A percentile compares a stretch with the other conserved stretches of the same genome.
phyloP scores from a whole-genome alignment of 352 stramenopile species.

The Phytophthora pluvialis region DNA sequence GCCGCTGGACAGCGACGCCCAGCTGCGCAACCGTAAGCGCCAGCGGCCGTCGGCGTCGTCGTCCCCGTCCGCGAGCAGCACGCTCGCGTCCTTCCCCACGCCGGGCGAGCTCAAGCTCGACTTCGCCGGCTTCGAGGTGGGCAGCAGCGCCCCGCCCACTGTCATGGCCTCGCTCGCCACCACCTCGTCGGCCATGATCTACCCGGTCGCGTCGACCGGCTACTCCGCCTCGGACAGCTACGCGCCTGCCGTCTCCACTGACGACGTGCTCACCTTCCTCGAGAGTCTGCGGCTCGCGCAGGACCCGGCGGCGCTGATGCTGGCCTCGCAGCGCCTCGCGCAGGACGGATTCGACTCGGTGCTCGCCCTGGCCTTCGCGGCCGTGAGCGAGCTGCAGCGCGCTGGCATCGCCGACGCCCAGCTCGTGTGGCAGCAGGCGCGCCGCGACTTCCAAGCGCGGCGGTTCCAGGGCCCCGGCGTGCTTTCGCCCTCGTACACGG shows the following conservation, averaged over 20 bases:
- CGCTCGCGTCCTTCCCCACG: constrained; percentile 24
- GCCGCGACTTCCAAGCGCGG: constrained; percentile 50
- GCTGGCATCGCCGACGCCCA: constrained; percentile 59
- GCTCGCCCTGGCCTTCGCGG: constrained; percentile 57
- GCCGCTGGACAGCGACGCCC: constrained; percentile 33
- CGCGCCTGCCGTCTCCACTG: constrained; percentile 5
- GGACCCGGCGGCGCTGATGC: constrained; percentile 38
- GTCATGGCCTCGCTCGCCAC: constrained; percentile 21
- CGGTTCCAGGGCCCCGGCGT: constrained; percentile 46
- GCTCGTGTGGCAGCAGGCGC: constrained; percentile 52
- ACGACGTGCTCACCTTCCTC: constrained; percentile 60
- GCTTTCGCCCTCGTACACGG: constrained; percentile 47
- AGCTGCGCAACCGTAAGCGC: constrained; percentile 48
- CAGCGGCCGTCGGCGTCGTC: constrained; percentile 26
- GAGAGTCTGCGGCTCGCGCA: constrained; percentile 51
- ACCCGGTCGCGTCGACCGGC: constrained; percentile 12
- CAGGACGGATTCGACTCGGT: constrained; percentile 72
- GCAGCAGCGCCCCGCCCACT: constrained; percentile 19
- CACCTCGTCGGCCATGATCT: constrained; percentile 26
- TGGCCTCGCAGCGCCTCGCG: constrained; percentile 45
- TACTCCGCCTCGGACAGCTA: constrained; percentile 25
- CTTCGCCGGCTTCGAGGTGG: constrained; percentile 60
- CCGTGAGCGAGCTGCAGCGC: constrained; percentile 51
- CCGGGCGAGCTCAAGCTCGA: constrained; percentile 70
- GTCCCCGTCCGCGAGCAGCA: constrained; percentile 16